phyloP scores from a whole-genome alignment of 2,329 filamentous ascomycete species.

The Sporothrix pseudoabietina region DNA sequence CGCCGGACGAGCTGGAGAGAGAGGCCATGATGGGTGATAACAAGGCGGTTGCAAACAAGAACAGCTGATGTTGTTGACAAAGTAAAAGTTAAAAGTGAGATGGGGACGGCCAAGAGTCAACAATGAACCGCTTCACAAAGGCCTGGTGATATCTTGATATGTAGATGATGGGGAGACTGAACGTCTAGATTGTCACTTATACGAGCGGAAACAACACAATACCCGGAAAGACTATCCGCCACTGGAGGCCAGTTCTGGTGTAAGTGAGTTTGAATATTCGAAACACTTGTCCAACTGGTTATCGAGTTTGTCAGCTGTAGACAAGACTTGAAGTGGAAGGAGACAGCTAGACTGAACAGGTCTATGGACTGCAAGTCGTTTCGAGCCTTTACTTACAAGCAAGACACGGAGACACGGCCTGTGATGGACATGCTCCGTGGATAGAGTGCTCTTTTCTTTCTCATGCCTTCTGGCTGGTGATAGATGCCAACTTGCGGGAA shows the following conservation, averaged over 20 bases:
- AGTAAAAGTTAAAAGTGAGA: not conserved
- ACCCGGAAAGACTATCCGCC: not conserved
- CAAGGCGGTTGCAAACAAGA: not conserved
- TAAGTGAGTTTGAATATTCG: not conserved
- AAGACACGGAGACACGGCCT: not conserved
- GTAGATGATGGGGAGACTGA: not conserved
- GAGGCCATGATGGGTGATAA: not conserved
- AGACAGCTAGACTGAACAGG: not conserved
- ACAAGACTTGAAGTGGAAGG: not conserved
- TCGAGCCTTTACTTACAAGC: not conserved
- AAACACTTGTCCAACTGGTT: not conserved
- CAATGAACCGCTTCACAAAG: not conserved
- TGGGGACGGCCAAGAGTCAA: not conserved
- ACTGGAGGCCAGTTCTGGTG: not conserved
- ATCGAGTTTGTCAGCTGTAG: not conserved
- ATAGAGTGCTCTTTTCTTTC: too few species aligned
- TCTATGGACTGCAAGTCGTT: not conserved
- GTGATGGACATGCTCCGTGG: not conserved
- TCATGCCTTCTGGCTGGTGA: not conserved
- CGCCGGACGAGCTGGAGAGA: constrained; percentile 2
- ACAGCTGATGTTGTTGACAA: not conserved
- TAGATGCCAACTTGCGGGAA: not conserved
- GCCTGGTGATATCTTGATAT: not conserved
- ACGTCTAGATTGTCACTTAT: constrained; percentile 8
- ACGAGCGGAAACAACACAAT: not conserved